Evolutionary conservation across 352 stramenopile species (phyloP), one percentile per base, ranked within the genome.

Genomic region (Globisporangium parvum): DNA sequence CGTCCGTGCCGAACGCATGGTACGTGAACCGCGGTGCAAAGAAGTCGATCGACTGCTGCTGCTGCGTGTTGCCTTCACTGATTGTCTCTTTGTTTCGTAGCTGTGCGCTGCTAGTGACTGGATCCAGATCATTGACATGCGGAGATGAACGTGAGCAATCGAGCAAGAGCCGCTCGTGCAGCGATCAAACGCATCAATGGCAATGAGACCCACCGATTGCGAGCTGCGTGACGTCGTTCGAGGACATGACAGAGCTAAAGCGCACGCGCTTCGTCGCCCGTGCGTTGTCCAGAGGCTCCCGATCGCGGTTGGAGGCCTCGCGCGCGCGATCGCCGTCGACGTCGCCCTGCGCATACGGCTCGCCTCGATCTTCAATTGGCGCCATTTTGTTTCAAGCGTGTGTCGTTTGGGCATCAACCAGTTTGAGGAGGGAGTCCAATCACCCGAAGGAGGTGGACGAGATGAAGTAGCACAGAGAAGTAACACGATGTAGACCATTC

Each of bases 21-120:
- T 94, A 94, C 52, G 84, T 89, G 64, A 91, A 92, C 45, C 70
- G 72, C 15, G 84, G 84, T 18, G 63, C 62, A 59, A 92, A 93
- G 54, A 59, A 80, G 12, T 72, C 47, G 28, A 79, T 66, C 41
- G 53, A 31, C 31, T 37, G 31, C 31, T 37, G 61, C 31, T 71
- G 47, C 37, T 70, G 52, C 14, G 69, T 60, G 67, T 83, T 64
- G 71, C 33, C 28, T 37, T 35, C 26, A 10, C n/a, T 47, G 6
- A 5, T 15, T 8, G 2, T 3, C 17, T 21, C 41, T 18, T 47
- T 23, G 41, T 8, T 12, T 21, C 10, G 2, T 4, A 79, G 60
- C 58, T 81, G 69, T 28, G 65, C 47, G 10, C 42, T 54, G 24
- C 73, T 59, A 21, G 57, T 75, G 57, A 78, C 77, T 88, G 61